A percentile compares a stretch with the other conserved stretches of the same genome.
Evolutionary conservation across 2,329 filamentous ascomycete species (phyloP).

Genomic region (Hymenoscyphus infarciens): DNA sequence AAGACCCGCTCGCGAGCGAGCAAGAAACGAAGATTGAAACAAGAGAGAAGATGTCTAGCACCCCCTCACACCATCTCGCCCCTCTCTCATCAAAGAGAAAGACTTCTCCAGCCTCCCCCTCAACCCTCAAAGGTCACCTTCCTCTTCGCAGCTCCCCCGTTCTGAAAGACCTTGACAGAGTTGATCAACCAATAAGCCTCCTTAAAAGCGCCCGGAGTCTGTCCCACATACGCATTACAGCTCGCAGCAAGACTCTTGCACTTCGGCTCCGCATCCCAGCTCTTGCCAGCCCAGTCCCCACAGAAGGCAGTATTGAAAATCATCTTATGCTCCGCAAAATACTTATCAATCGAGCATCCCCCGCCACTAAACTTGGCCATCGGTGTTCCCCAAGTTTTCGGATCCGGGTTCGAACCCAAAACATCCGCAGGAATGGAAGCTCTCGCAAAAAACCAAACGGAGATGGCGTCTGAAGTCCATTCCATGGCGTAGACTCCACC

Average conservation of each 20-base stretch:
- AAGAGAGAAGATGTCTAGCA: too few species aligned
- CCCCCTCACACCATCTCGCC: too few species aligned
- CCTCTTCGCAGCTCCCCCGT: slow-evolving; percentile 47
- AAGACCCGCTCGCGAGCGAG: neutral
- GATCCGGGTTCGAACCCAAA: slow-evolving; percentile 51
- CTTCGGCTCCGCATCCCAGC: slow-evolving; percentile 55
- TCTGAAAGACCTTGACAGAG: slow-evolving; percentile 66
- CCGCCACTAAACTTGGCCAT: slow-evolving; percentile 65
- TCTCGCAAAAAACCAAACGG: slow-evolving; percentile 79
- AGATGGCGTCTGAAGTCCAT: slow-evolving; percentile 71
- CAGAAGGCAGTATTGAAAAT: slow-evolving; percentile 84
- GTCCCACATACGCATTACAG: slow-evolving; percentile 69
- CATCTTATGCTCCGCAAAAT: slow-evolving; percentile 72
- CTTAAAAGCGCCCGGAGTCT: slow-evolving; percentile 65
- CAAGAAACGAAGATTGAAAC: too few species aligned
- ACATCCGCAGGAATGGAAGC: slow-evolving; percentile 61
- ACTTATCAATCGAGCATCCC: slow-evolving; percentile 65
- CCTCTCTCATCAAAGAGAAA: too few species aligned
- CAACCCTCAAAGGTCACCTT: neutral
- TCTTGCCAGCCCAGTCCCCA: slow-evolving; percentile 74
- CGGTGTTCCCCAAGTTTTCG: slow-evolving; percentile 65
- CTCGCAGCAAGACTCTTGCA: slow-evolving; percentile 59
- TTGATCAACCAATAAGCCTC: slow-evolving; percentile 78
- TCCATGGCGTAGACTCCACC: slow-evolving; percentile 73
- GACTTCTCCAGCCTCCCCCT: neutral